phyloP scores from a whole-genome alignment of 2,329 filamentous ascomycete genomes.

The Venturiaceae sp. region DNA sequence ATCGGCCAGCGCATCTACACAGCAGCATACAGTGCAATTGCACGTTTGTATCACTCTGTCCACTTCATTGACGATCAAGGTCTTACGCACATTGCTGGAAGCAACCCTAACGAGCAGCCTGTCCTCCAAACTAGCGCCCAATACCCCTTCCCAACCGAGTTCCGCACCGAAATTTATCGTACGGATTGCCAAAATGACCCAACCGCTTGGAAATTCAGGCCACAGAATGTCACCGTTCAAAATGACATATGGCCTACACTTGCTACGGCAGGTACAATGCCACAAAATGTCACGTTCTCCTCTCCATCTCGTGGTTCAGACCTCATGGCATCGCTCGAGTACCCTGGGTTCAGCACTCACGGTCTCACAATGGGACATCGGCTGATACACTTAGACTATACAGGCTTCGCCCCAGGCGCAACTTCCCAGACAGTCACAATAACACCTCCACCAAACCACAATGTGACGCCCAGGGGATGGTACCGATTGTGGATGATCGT shows the following conservation, averaged over 20 bases:
- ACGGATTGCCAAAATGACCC: neutral
- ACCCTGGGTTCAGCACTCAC: conserved; percentile 53
- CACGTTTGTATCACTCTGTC: conserved; percentile 50
- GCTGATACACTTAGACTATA: conserved; percentile 43
- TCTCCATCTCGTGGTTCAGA: conserved; percentile 30
- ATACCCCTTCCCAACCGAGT: conserved; percentile 47
- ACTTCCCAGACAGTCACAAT: conserved; percentile 38
- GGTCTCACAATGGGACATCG: conserved; percentile 52
- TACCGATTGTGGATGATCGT: conserved; percentile 51
- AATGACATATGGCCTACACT: neutral
- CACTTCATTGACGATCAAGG: conserved; percentile 50
- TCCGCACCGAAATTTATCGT: conserved; percentile 44
- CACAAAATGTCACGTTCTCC: conserved; percentile 32
- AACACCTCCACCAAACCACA: conserved; percentile 44
- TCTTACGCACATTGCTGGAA: conserved; percentile 49
- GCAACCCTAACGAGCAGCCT: conserved; percentile 51
- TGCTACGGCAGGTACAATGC: neutral
- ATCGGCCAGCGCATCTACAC: conserved; percentile 41
- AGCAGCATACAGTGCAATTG: conserved; percentile 32
- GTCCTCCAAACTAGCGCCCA: conserved; percentile 33
- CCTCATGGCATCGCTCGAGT: conserved; percentile 44
- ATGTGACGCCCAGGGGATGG: conserved; percentile 48
- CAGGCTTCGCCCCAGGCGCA: conserved; percentile 34
- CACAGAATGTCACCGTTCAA: neutral
- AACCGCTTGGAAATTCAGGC: neutral